These are phyloP conservation scores for Pichia manshurica DNA, from an alignment of 805 yeast species.

Conservation along the genomic window DNA sequence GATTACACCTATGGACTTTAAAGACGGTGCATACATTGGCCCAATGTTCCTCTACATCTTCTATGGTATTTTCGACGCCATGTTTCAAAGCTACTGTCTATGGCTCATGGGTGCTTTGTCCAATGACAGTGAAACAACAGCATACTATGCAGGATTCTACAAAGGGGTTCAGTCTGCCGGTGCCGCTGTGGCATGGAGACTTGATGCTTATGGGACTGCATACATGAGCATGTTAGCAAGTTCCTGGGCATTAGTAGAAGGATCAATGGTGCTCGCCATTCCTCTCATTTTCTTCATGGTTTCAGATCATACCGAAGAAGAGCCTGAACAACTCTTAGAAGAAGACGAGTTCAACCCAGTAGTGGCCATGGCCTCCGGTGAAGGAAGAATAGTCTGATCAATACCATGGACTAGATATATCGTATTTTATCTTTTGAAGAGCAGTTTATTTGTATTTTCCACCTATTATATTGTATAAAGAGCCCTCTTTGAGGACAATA, in stretches of 20 bases:
- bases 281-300: constrained; percentile 44
- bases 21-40: constrained; percentile 44
- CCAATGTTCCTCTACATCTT: constrained; percentile 58
- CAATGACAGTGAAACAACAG: constrained; percentile 49
- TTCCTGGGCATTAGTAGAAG: constrained; percentile 48
- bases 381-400: constrained; percentile 9
- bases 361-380: constrained; percentile 8
- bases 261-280: constrained; percentile 41
- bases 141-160: constrained; percentile 56
- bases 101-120: constrained; percentile 57
- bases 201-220: constrained; percentile 12
- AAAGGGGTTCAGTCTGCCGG: constrained; percentile 63
- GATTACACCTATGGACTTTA: constrained; percentile 37
- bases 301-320: constrained; percentile 26
- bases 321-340: constrained; percentile 13
- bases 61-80: constrained; percentile 55
- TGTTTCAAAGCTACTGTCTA: constrained; percentile 52
- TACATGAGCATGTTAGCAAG: constrained; percentile 42
- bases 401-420: too few species aligned
- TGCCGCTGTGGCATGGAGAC: constrained; percentile 55
- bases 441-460: too few species aligned
- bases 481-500: too few species aligned
- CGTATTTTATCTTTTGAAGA: too few species aligned
- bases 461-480: too few species aligned
- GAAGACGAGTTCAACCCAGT: constrained; percentile 6